Evolutionary conservation across 2,329 filamentous ascomycete species (phyloP).

Genomic region (Aotearoamyces nothofagi): DNA sequence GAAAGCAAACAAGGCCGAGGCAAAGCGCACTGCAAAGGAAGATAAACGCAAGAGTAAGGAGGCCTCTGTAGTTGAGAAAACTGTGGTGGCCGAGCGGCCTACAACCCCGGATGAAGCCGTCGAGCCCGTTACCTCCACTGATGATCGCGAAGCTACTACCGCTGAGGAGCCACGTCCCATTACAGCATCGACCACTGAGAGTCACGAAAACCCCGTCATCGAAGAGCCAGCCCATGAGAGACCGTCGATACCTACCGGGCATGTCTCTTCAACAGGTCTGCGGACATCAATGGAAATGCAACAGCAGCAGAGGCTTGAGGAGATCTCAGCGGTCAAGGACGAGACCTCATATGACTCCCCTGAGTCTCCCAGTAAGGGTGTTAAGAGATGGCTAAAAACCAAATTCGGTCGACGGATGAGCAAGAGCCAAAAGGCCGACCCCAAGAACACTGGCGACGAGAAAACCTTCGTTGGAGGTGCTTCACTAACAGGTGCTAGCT

Average conservation of each 20-base stretch:
- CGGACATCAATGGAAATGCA: constrained; percentile 17
- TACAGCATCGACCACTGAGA: neutral
- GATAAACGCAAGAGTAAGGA: constrained; percentile 35
- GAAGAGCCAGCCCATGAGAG: too few species aligned
- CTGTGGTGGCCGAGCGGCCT: constrained; percentile 2
- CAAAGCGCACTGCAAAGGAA: constrained; percentile 33
- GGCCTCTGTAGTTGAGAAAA: neutral
- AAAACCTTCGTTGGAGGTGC: constrained; percentile 35
- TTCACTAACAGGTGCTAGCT: constrained; percentile 26
- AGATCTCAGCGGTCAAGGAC: constrained; percentile 9
- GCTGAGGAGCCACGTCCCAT: constrained; percentile 2
- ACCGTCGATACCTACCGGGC: neutral
- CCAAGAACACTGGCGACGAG: constrained; percentile 7
- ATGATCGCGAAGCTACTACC: neutral
- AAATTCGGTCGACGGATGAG: constrained; percentile 28
- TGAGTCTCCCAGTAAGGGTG: constrained; percentile 16
- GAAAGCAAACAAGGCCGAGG: constrained; percentile 34
- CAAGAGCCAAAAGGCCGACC: constrained; percentile 9
- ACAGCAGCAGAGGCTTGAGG: constrained; percentile 11
- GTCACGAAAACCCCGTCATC: too few species aligned
- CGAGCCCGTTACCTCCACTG: constrained; percentile 1
- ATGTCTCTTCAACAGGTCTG: constrained; percentile 2
- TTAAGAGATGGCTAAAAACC: constrained; percentile 40
- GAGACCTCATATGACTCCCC: too few species aligned
- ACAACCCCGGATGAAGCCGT: constrained; percentile 2